Evolutionary conservation across 2,329 filamentous ascomycete genomes (phyloP).

Genomic region (Cladosporium sp.): DNA sequence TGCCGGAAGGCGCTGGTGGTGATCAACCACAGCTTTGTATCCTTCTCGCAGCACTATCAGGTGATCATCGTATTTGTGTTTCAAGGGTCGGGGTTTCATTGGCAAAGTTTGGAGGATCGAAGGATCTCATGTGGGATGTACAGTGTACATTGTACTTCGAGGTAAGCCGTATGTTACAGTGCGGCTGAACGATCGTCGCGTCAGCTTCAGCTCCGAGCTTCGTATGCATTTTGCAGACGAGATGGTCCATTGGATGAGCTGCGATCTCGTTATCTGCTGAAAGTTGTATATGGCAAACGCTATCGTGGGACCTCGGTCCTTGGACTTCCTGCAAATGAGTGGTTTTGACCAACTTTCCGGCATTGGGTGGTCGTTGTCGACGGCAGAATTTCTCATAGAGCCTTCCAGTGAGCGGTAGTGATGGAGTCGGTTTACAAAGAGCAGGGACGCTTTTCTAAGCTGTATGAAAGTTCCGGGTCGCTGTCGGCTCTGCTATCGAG

Average conservation of each 20-base stretch:
- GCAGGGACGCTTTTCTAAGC: neutral
- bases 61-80: neutral
- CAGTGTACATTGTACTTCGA: neutral
- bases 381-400: neutral
- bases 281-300: neutral
- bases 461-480: neutral
- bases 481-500: neutral
- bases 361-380: neutral
- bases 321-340: neutral
- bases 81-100: neutral
- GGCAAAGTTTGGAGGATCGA: neutral
- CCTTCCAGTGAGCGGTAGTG: neutral
- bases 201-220: neutral
- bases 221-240: neutral
- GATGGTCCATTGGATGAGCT: neutral
- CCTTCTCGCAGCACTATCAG: neutral
- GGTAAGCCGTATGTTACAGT: neutral
- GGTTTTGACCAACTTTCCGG: neutral
- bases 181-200: neutral
- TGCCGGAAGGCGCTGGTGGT: too few relatives aligned
- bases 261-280: neutral
- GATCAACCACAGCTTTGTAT: neutral
- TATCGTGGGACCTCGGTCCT: neutral
- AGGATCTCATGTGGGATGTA: neutral
- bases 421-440: neutral